These are phyloP conservation scores for Cephaloascus albidus DNA, from an alignment of 805 yeast species.

Conservation along the genomic window DNA sequence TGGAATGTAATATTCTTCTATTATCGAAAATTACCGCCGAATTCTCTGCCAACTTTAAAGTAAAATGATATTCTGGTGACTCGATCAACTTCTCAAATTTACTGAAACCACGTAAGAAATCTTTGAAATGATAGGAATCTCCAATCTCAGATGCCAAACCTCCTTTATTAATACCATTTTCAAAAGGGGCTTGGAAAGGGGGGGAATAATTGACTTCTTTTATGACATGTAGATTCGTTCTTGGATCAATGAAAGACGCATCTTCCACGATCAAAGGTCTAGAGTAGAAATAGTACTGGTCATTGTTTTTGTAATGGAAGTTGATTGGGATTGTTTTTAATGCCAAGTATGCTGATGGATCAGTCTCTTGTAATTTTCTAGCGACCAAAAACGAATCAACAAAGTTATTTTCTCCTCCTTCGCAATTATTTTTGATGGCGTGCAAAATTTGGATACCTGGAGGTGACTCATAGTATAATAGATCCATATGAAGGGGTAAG, in stretches of 20 bases:
- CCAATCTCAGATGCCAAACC: slow-evolving; percentile 24
- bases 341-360: slow-evolving; percentile 57
- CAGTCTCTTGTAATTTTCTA: slow-evolving; percentile 38
- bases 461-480: slow-evolving; percentile 69
- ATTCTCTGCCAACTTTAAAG: slow-evolving; percentile 45
- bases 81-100: slow-evolving; percentile 52
- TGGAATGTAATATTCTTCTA: slow-evolving; percentile 61
- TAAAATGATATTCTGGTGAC: slow-evolving; percentile 43
- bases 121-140: slow-evolving; percentile 34
- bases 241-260: slow-evolving; percentile 12
- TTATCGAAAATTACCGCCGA: slow-evolving; percentile 64
- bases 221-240: slow-evolving; percentile 18
- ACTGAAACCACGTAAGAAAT: slow-evolving; percentile 48
- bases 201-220: slow-evolving; percentile 68
- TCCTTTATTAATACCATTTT: slow-evolving; percentile 37
- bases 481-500: slow-evolving; percentile 71
- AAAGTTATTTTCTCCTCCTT: slow-evolving; percentile 63
- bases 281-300: slow-evolving; percentile 50
- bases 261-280: slow-evolving; percentile 59
- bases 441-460: slow-evolving; percentile 73
- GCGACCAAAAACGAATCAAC: slow-evolving; percentile 67
- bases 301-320: slow-evolving; percentile 56
- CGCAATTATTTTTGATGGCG: slow-evolving; percentile 40
- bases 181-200: slow-evolving; percentile 77
- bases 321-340: slow-evolving; percentile 55